A percentile compares a stretch with the other conserved stretches of the same genome.
These are phyloP conservation scores for Fistulinella cinereoalba DNA, from an alignment of 1,284 basidiomycete species.

Conservation along the genomic window DNA sequence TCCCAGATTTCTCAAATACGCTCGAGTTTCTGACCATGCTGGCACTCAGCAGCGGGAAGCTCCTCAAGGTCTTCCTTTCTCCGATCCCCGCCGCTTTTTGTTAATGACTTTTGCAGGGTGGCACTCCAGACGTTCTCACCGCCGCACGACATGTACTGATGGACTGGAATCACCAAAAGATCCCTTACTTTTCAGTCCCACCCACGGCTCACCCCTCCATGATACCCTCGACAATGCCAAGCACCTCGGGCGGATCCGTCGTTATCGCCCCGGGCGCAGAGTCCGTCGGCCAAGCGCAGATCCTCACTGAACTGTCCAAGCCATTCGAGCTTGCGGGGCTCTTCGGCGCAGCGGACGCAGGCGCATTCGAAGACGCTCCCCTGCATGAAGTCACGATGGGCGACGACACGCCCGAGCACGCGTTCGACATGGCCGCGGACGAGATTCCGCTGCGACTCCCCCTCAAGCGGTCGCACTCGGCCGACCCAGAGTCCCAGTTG, in stretches of 20 bases:
- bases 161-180: constrained; percentile 98
- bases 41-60: constrained; percentile 80
- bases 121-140: constrained; percentile 84
- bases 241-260: constrained; percentile 18
- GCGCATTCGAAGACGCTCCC: constrained; percentile 50
- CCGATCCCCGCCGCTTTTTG: neutral
- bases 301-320: constrained; percentile 61
- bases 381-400: constrained; percentile 36
- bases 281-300: constrained; percentile 70
- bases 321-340: constrained; percentile 75
- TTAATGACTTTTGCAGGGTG: constrained; percentile 55
- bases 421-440: constrained; percentile 48
- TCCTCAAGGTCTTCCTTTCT: constrained; percentile 61
- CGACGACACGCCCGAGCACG: constrained; percentile 32
- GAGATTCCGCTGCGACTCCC: constrained; percentile 40
- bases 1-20: constrained; percentile 70
- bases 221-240: constrained; percentile 53
- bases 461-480: constrained; percentile 38
- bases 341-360: constrained; percentile 72
- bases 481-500: constrained; percentile 12
- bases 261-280: constrained; percentile 67
- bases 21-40: constrained; percentile 91
- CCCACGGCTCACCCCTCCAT: constrained; percentile 76
- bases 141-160: constrained; percentile 83
- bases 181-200: constrained; percentile 83